phyloP scores from a whole-genome alignment of 2,329 filamentous ascomycete species.

The Ophiosphaerella narmari region DNA sequence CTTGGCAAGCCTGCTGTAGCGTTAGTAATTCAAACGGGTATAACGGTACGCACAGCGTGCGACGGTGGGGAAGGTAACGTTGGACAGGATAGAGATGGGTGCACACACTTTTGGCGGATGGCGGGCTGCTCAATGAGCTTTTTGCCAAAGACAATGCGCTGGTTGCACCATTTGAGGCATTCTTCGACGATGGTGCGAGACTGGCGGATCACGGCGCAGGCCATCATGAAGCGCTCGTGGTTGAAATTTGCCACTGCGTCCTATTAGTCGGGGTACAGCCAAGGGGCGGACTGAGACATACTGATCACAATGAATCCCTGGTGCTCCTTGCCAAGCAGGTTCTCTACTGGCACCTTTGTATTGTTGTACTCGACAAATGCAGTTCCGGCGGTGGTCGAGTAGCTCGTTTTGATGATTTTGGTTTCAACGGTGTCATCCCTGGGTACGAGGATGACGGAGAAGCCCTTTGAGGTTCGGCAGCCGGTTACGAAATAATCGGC shows the following conservation, averaged over 20 bases:
- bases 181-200: slow-evolving; percentile 76
- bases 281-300: slow-evolving; percentile 12
- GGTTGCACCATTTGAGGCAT: slow-evolving; percentile 86
- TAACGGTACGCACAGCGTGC: no score
- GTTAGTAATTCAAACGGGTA: background rate
- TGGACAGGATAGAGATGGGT: background rate
- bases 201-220: slow-evolving; percentile 66
- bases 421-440: slow-evolving; percentile 76
- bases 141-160: slow-evolving; percentile 83
- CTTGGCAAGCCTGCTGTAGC: slow-evolving; percentile 67
- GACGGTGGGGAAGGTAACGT: background rate
- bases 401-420: slow-evolving; percentile 77
- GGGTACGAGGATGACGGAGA: slow-evolving; percentile 76
- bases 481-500: slow-evolving; percentile 83
- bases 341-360: slow-evolving; percentile 79
- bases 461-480: slow-evolving; percentile 77
- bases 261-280: background rate
- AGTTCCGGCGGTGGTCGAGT: slow-evolving; percentile 78
- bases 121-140: slow-evolving; percentile 81
- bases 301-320: slow-evolving; percentile 82
- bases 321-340: slow-evolving; percentile 80
- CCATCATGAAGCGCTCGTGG: slow-evolving; percentile 81
- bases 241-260: slow-evolving; percentile 76
- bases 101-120: slow-evolving; percentile 72
- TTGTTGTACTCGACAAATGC: slow-evolving; percentile 83